A percentile compares a stretch with the other conserved stretches of the same genome.
Evolutionary conservation across 192 early-diverging fungal genomes (phyloP).

Genomic region (Hyaloraphidium curvatum): DNA sequence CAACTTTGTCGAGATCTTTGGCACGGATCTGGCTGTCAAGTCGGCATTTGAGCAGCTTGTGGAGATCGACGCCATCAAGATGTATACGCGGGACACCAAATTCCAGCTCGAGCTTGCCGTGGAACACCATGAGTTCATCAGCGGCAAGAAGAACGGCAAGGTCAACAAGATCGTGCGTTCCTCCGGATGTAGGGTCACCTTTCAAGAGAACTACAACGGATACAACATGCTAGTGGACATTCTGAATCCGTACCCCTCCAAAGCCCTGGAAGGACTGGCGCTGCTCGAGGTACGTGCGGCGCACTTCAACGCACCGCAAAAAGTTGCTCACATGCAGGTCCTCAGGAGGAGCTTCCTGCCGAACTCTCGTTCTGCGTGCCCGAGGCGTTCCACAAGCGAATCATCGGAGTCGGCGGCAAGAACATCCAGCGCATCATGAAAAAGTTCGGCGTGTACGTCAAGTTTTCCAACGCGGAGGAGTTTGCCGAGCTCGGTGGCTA

Average conservation of each 20-base stretch:
- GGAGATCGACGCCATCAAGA: slow-evolving; percentile 29
- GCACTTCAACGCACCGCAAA: too few species aligned
- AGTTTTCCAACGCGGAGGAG: slow-evolving; percentile 63
- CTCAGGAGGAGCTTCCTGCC: slow-evolving; percentile 61
- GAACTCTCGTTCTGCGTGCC: slow-evolving; percentile 70
- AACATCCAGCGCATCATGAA: slow-evolving; percentile 86
- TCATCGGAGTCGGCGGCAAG: slow-evolving; percentile 72
- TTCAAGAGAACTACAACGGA: slow-evolving; percentile 46
- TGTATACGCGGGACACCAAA: slow-evolving; percentile 34
- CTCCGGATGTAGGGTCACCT: slow-evolving; percentile 44
- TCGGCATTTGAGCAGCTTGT: slow-evolving; percentile 33
- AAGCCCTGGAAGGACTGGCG: slow-evolving; percentile 43
- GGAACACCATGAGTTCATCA: slow-evolving; percentile 69
- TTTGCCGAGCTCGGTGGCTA: slow-evolving; percentile 50
- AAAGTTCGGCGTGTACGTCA: slow-evolving; percentile 69
- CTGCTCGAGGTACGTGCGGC: slow-evolving; percentile 25
- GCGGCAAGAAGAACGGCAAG: slow-evolving; percentile 75
- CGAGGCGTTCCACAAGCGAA: slow-evolving; percentile 65
- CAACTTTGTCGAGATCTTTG: slow-evolving; percentile 46
- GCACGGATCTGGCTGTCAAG: slow-evolving; percentile 38
- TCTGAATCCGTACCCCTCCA: slow-evolving; percentile 24
- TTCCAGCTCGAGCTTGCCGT: slow-evolving; percentile 56
- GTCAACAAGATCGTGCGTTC: slow-evolving; percentile 68
- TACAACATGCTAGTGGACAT: slow-evolving; percentile 71
- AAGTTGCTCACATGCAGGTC: not conserved